Evolutionary conservation across 108 stramenopile species (phyloP).

Genomic region (Fistulifera solaris): DNA sequence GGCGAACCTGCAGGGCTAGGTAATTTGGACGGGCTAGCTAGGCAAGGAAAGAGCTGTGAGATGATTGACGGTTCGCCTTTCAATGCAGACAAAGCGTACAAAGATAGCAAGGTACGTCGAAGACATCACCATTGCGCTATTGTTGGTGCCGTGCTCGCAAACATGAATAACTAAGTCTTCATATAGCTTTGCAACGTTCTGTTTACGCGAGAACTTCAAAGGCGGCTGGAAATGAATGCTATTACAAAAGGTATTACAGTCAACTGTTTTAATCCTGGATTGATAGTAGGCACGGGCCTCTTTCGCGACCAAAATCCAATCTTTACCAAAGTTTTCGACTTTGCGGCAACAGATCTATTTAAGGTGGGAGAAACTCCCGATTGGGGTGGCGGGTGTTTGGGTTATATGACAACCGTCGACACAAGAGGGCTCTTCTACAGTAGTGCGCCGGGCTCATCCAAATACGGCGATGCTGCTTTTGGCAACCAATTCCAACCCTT

Average conservation of each 20-base stretch:
- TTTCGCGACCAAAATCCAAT: conserved; percentile 85
- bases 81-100: conserved; percentile 89
- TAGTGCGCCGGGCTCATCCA: conserved; percentile 60
- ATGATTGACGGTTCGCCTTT: conserved; percentile 81
- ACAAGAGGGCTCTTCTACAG: conserved; percentile 46
- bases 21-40: conserved; percentile 59
- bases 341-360: conserved; percentile 55
- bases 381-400: conserved; percentile 74
- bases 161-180: background rate
- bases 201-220: conserved; percentile 73
- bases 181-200: conserved; percentile 71
- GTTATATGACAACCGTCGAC: conserved; percentile 52
- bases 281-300: conserved; percentile 72
- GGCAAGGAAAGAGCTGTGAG: conserved; percentile 45
- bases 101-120: conserved; percentile 54
- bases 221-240: conserved; percentile 28
- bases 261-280: conserved; percentile 73
- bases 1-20: conserved; percentile 69
- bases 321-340: conserved; percentile 61
- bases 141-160: background rate
- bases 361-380: conserved; percentile 57
- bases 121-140: background rate
- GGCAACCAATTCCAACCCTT: conserved; percentile 52
- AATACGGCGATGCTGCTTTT: conserved; percentile 69
- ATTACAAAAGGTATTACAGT: conserved; percentile 37